Evolutionary conservation across 106 monocot genomes (phyloP).

Genomic region (Iris macrosiphon): DNA sequence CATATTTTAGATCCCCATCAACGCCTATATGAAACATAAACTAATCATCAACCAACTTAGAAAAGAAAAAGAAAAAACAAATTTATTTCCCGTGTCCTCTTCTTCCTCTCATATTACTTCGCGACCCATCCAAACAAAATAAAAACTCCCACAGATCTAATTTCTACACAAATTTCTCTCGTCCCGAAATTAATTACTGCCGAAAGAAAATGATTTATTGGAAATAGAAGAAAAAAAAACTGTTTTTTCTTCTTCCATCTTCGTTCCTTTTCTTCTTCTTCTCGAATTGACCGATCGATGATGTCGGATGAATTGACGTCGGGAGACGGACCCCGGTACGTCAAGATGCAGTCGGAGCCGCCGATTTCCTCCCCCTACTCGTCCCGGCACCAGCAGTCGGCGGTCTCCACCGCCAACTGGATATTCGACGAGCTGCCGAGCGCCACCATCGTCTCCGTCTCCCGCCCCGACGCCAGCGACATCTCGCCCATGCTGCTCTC

Average conservation of each 20-base stretch:
- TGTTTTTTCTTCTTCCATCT: neutral
- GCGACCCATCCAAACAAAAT: too few relatives aligned
- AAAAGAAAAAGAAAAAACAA: too few relatives aligned
- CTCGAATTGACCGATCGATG: constrained; percentile 7
- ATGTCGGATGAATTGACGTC: constrained; percentile 27
- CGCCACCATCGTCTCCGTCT: constrained; percentile 74
- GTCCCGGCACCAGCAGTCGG: constrained; percentile 24
- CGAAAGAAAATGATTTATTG: too few relatives aligned
- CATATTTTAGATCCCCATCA: too few relatives aligned
- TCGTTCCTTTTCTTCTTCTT: neutral
- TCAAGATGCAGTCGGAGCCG: constrained; percentile 69
- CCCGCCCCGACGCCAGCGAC: constrained; percentile 80
- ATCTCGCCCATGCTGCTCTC: constrained; percentile 85
- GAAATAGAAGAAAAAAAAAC: too few relatives aligned
- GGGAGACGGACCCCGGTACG: constrained; percentile 43
- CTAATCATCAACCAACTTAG: too few relatives aligned
- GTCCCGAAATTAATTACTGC: too few relatives aligned
- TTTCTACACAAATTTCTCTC: too few relatives aligned
- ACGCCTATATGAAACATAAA: too few relatives aligned
- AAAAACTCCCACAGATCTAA: too few relatives aligned
- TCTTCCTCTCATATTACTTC: too few relatives aligned
- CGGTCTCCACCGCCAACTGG: constrained; percentile 22
- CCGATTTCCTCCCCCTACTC: constrained; percentile 29
- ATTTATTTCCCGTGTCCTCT: too few relatives aligned
- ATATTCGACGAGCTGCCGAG: constrained; percentile 83